Evolutionary conservation across 192 early-diverging fungal species (phyloP).

Genomic region (Coemansia sp.): DNA sequence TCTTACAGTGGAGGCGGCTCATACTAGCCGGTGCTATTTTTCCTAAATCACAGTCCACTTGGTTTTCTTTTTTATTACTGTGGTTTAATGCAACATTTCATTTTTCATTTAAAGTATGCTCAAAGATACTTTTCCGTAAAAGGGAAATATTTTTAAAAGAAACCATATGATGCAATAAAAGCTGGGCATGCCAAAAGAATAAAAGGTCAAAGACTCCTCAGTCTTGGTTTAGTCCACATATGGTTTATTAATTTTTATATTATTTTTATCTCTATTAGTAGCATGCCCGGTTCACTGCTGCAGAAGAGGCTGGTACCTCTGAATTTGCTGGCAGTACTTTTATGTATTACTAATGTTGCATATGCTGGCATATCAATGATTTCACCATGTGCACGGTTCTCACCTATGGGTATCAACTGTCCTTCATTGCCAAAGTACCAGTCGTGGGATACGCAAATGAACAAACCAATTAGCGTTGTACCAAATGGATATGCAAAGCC

Average conservation of each 20-base stretch:
- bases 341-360: conserved; percentile 8
- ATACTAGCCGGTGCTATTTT: not conserved
- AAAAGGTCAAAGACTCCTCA: not conserved
- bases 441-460: conserved; percentile 39
- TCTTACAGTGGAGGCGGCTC: not conserved
- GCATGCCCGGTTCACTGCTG: not conserved
- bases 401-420: conserved; percentile 24
- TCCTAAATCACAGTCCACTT: not conserved
- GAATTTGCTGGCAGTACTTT: not conserved
- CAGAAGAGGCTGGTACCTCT: not conserved
- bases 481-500: not conserved
- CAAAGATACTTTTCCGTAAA: not conserved
- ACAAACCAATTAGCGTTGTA: conserved; percentile 20
- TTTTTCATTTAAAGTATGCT: not conserved
- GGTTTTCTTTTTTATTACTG: not conserved
- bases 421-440: conserved; percentile 45
- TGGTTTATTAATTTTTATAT: not conserved
- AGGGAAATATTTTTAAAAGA: not conserved
- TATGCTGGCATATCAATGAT: conserved; percentile 27
- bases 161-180: not conserved
- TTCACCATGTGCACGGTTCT: conserved; percentile 35
- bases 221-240: not conserved
- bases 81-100: not conserved
- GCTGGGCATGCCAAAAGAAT: not conserved
- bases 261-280: not conserved